Evolutionary conservation across 768 basidiomycete species (phyloP).

Genomic region (Naganishia kalamii): DNA sequence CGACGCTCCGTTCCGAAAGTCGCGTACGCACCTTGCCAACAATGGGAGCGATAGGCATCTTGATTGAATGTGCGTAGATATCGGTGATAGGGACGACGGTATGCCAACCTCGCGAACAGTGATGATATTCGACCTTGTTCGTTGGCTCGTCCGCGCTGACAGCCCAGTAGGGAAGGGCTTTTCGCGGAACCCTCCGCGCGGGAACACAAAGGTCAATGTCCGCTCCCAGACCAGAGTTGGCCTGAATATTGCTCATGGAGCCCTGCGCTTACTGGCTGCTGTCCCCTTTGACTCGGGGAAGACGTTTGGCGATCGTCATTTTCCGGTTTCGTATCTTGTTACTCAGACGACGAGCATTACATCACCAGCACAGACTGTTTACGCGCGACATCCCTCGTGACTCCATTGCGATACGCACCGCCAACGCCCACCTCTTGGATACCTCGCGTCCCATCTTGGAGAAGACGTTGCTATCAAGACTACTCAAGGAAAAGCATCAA

Average conservation of each 20-base stretch:
- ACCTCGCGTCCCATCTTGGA: background rate
- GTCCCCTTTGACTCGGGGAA: conserved; percentile 12
- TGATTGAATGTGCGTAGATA: conserved; percentile 6
- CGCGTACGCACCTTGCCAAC: conserved; percentile 58
- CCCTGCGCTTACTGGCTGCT: background rate
- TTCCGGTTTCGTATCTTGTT: background rate
- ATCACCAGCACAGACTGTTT: background rate
- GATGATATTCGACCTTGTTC: conserved; percentile 1
- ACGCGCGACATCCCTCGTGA: background rate
- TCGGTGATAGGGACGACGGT: background rate
- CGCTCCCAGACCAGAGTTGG: background rate
- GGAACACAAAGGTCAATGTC: background rate
- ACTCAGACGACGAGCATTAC: background rate
- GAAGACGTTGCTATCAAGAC: background rate
- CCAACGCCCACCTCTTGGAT: background rate
- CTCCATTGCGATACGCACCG: no score
- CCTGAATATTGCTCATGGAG: background rate
- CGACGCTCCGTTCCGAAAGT: no score
- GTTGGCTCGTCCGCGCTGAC: conserved; percentile 17
- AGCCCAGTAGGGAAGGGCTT: background rate
- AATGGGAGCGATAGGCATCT: conserved; percentile 82
- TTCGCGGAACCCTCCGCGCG: conserved; percentile 1
- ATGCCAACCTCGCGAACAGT: background rate
- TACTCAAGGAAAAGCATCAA: background rate
- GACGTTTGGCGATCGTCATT: conserved; percentile 8